Conservation (phyloP, 306 rosid species). For the Cicer judaicum region DNA sequence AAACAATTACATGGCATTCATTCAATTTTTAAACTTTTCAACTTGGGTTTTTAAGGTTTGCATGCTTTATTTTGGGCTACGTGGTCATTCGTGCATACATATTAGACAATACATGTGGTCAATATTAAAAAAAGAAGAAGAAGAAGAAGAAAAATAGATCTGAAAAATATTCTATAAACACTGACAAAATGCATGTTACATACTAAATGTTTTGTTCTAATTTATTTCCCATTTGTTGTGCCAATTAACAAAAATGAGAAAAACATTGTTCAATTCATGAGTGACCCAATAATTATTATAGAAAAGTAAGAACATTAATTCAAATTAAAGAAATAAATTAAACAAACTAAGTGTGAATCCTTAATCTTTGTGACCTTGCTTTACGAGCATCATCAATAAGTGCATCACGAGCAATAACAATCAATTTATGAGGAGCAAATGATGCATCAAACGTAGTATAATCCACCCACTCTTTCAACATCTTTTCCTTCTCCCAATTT, state of each 20-base stretch:
- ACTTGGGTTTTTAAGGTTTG: not conserved
- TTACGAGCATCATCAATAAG: conserved; percentile 59
- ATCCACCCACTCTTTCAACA: conserved; percentile 66
- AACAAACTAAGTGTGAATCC: conserved; percentile 51
- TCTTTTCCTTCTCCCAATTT: conserved; percentile 64
- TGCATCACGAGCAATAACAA: conserved; percentile 68
- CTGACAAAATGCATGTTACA: not conserved
- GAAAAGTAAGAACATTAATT: not conserved
- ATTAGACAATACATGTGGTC: not conserved
- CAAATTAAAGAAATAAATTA: conserved; percentile 32
- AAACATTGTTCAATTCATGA: not conserved
- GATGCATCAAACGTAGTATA: conserved; percentile 58
- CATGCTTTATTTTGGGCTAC: not conserved
- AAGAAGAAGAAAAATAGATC: not conserved
- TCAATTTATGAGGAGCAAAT: conserved; percentile 56
- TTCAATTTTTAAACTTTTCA: not conserved
- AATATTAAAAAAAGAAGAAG: not conserved
- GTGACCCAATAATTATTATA: not conserved
- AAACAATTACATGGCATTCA: not conserved
- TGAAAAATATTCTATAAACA: not conserved
- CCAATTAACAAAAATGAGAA: conserved; percentile 18
- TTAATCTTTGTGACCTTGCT: conserved; percentile 48
- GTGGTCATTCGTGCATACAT: not conserved
- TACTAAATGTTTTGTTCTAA: not conserved
- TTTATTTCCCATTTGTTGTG: conserved; percentile 16